These are phyloP conservation scores for Bryum argenteum DNA, from an alignment of 225 moss, liverwort and hornwort genomes.

Conservation along the genomic window DNA sequence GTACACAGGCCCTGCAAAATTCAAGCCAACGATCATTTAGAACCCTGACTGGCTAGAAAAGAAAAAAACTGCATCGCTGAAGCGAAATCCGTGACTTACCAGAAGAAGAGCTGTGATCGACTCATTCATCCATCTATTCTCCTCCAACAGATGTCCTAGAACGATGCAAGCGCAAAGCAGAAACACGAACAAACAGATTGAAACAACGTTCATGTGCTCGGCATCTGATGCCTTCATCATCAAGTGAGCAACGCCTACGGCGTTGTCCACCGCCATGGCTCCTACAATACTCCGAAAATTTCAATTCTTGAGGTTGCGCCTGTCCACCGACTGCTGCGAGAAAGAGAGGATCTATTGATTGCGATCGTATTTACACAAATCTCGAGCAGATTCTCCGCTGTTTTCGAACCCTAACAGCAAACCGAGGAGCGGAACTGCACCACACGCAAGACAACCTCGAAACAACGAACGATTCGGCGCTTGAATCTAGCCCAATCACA, in stretches of 20 bases:
- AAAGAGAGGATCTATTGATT: too few relatives aligned
- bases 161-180: conserved; percentile 91
- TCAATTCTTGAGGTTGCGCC: too few relatives aligned
- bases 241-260: conserved; percentile 27
- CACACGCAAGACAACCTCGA: too few relatives aligned
- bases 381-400: too few relatives aligned
- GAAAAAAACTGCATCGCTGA: background rate
- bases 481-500: too few relatives aligned
- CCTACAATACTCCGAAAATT: background rate
- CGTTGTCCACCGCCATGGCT: conserved; percentile 32
- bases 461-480: too few relatives aligned
- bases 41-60: background rate
- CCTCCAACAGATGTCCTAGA: conserved; percentile 87
- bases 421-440: too few relatives aligned
- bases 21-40: background rate
- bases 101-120: conserved; percentile 86
- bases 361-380: too few relatives aligned
- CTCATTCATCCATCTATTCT: conserved; percentile 97
- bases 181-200: conserved; percentile 80
- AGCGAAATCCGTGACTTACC: conserved; percentile 26
- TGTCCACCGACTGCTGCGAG: too few relatives aligned
- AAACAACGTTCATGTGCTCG: conserved; percentile 82
- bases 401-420: too few relatives aligned
- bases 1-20: conserved; percentile 61
- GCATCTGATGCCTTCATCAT: conserved; percentile 33